Conservation (phyloP, 2,329 filamentous ascomycete genomes). For the Aspergillus costaricaensis region DNA sequence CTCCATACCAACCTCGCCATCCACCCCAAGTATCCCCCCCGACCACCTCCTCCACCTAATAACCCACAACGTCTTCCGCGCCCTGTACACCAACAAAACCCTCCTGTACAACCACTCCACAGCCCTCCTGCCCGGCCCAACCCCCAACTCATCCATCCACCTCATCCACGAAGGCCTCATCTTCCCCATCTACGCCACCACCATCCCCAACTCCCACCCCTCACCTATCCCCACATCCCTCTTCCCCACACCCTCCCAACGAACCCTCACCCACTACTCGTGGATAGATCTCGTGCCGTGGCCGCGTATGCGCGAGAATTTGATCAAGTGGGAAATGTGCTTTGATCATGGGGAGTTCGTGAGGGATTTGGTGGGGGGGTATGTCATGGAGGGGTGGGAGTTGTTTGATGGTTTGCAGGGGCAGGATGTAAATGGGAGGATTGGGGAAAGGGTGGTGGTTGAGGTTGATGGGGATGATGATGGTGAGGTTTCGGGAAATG, state of each 20-base stretch:
- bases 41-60: constrained; percentile 28
- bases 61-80: constrained; percentile 31
- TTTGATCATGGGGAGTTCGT: constrained; percentile 19
- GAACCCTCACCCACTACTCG: constrained; percentile 15
- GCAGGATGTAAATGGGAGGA: too few species aligned
- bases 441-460: too few species aligned
- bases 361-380: constrained; percentile 15
- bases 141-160: background rate
- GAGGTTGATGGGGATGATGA: constrained; percentile 1
- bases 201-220: constrained; percentile 6
- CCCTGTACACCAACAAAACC: constrained; percentile 22
- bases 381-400: background rate
- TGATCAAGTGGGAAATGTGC: constrained; percentile 16
- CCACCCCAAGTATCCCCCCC: constrained; percentile 2
- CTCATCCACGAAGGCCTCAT: constrained; percentile 4
- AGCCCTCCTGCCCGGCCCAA: background rate
- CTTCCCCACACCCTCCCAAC: constrained; percentile 19
- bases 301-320: constrained; percentile 21
- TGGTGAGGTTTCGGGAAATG: constrained; percentile 15
- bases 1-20: background rate
- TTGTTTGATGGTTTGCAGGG: too few species aligned
- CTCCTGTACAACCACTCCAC: constrained; percentile 18
- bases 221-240: constrained; percentile 17
- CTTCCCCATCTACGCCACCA: constrained; percentile 6
- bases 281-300: constrained; percentile 26